Conservation (phyloP, 202 grass and related monocot genomes). For the Panicum hallii region DNA sequence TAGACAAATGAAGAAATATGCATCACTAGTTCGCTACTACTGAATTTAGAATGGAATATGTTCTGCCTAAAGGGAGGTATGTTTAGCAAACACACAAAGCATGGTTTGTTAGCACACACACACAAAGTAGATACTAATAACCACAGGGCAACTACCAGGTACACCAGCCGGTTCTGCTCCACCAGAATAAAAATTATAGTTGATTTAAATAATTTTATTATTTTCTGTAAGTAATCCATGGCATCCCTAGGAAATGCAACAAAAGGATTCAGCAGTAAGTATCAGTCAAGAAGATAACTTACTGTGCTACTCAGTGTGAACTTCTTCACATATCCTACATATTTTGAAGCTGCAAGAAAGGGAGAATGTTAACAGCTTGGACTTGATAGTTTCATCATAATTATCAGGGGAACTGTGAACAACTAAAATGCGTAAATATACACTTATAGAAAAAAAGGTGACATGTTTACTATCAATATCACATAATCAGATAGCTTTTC, state of each 20-base stretch:
- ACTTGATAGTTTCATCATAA: background rate
- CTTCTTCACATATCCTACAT: constrained; percentile 96
- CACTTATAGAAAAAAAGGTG: constrained; percentile 8
- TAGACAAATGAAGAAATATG: background rate
- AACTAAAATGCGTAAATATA: background rate
- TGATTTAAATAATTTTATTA: constrained; percentile 25
- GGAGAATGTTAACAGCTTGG: constrained; percentile 31
- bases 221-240: constrained; percentile 26
- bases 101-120: background rate
- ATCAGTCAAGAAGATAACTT: constrained; percentile 48
- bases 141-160: background rate
- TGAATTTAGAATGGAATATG: background rate
- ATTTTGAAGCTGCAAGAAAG: constrained; percentile 90
- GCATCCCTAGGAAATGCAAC: constrained; percentile 13
- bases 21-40: background rate
- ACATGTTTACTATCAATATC: background rate
- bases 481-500: background rate
- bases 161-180: background rate
- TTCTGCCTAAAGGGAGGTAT: background rate
- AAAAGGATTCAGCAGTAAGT: background rate
- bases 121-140: background rate
- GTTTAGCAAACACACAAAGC: background rate
- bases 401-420: background rate
- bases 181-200: background rate
- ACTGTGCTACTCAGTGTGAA: constrained; percentile 94